Evolutionary conservation across 2,329 filamentous ascomycete genomes (phyloP).

Genomic region (Calonectria montana): DNA sequence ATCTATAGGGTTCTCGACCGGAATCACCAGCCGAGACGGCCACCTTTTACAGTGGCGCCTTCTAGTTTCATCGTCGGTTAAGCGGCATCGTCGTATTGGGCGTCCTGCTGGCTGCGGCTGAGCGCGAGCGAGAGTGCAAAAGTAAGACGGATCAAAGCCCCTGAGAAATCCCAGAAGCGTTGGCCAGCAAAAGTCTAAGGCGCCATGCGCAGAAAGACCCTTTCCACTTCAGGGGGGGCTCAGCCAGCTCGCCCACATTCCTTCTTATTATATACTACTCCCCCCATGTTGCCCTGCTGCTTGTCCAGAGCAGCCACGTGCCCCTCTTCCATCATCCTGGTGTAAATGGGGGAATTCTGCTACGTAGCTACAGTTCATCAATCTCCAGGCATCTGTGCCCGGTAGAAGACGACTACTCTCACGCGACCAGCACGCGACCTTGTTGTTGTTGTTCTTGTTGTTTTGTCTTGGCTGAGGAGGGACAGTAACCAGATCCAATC

Average conservation of each 20-base stretch:
- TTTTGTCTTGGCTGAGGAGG: too few species aligned
- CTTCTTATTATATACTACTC: conserved; percentile 33
- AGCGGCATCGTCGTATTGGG: conserved; percentile 3
- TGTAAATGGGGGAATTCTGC: conserved; percentile 23
- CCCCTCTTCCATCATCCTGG: not conserved
- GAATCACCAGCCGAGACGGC: not conserved
- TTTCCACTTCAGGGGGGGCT: too few species aligned
- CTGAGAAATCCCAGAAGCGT: not conserved
- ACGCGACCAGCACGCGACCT: conserved; percentile 13
- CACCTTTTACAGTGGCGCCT: not conserved
- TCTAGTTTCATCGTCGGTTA: conserved; percentile 6
- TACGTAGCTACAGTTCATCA: not conserved
- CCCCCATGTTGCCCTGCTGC: not conserved
- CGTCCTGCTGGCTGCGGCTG: not conserved
- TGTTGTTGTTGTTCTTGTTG: too few species aligned
- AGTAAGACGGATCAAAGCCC: not conserved
- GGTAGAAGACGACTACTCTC: too few species aligned
- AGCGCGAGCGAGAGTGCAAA: not conserved
- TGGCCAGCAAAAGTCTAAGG: not conserved
- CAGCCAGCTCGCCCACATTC: too few species aligned
- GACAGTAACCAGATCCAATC: too few species aligned
- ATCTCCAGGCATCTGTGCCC: too few species aligned
- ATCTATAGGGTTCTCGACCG: not conserved
- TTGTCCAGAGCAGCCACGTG: too few species aligned
- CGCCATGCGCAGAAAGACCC: not conserved